phyloP scores from a whole-genome alignment of 768 basidiomycete genomes.

The Cystobasidium tubakii region DNA sequence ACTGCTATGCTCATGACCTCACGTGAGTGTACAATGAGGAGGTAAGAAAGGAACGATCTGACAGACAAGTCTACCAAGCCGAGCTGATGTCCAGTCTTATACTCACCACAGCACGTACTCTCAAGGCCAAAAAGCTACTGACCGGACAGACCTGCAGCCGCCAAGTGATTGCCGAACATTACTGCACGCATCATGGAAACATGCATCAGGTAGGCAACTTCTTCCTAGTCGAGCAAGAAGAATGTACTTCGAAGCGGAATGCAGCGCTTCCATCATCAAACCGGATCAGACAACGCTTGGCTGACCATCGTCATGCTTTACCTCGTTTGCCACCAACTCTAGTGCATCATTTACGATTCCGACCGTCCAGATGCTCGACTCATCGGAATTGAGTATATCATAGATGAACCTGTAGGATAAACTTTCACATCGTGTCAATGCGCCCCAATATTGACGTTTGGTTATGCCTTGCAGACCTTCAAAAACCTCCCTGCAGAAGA shows the following conservation, averaged over 20 bases:
- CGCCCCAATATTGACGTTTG: too few species aligned
- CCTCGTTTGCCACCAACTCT: background rate
- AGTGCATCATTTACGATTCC: slow-evolving; percentile 35
- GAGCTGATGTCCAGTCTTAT: too few species aligned
- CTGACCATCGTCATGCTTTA: background rate
- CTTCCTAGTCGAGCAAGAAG: background rate
- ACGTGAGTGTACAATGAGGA: background rate
- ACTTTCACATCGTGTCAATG: too few species aligned
- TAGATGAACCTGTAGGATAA: slow-evolving; percentile 1
- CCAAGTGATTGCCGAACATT: slow-evolving; percentile 32
- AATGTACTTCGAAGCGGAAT: too few species aligned
- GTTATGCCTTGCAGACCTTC: slow-evolving; percentile 6
- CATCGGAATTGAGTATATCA: slow-evolving; percentile 36
- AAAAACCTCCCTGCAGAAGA: background rate
- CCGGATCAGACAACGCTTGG: too few species aligned
- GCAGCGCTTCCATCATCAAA: too few species aligned
- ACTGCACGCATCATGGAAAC: slow-evolving; percentile 31
- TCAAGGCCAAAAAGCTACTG: background rate
- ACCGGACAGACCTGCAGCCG: slow-evolving; percentile 1
- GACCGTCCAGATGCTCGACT: slow-evolving; percentile 31
- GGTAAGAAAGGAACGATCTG: background rate
- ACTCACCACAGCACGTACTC: too few species aligned
- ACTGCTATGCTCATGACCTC: slow-evolving; percentile 34
- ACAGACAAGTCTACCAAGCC: too few species aligned
- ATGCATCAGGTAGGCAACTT: slow-evolving; percentile 26